phyloP scores from a whole-genome alignment of 768 basidiomycete genomes.

The Ramaria sp. region DNA sequence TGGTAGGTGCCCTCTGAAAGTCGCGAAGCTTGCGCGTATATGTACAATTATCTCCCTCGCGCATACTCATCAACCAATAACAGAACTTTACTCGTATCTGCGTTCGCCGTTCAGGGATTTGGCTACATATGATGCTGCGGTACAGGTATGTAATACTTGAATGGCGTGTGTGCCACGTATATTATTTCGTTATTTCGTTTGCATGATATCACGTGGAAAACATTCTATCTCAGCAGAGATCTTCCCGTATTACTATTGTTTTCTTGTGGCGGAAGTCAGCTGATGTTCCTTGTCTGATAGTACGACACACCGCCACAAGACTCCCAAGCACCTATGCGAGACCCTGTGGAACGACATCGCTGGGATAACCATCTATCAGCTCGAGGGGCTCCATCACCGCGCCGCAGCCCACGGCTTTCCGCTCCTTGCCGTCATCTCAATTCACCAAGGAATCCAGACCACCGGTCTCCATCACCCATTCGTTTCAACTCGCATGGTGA shows the following conservation, averaged over 20 bases:
- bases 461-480: background rate
- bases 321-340: conserved; percentile 22
- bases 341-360: conserved; percentile 21
- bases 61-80: background rate
- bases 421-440: background rate
- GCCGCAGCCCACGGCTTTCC: background rate
- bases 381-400: conserved; percentile 14
- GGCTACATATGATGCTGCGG: conserved; percentile 66
- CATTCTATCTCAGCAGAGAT: too few relatives aligned
- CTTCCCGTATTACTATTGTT: background rate
- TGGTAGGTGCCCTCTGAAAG: conserved; percentile 36
- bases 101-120: conserved; percentile 85
- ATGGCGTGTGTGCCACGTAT: background rate
- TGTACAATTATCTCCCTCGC: background rate
- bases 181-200: too few relatives aligned
- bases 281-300: conserved; percentile 22
- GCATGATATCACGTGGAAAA: too few relatives aligned
- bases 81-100: conserved; percentile 84
- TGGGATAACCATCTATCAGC: conserved; percentile 18
- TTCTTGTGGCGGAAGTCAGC: conserved; percentile 3
- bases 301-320: conserved; percentile 44
- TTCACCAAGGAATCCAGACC: background rate
- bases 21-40: background rate
- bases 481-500: background rate
- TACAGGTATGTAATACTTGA: conserved; percentile 44